These are phyloP conservation scores for Magnusiomyces tetraspermus DNA, from an alignment of 1,139 yeast species.

Conservation along the genomic window DNA sequence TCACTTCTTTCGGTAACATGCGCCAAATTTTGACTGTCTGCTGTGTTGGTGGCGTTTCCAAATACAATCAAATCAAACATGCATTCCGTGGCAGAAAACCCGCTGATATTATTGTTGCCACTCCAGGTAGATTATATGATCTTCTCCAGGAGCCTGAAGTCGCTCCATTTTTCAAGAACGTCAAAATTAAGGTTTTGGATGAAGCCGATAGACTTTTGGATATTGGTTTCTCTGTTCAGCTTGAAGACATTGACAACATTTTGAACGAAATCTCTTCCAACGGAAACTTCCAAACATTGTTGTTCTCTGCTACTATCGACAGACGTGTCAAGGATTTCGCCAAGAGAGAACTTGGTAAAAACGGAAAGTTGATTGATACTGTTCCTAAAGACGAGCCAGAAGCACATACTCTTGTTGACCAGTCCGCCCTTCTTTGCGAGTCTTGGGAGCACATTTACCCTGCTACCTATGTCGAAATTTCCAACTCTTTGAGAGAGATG, in stretches of 20 bases:
- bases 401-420: slow-evolving; percentile 68
- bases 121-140: slow-evolving; percentile 82
- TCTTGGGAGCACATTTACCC: slow-evolving; percentile 32
- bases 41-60: slow-evolving; percentile 46
- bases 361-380: slow-evolving; percentile 64
- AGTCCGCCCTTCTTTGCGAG: slow-evolving; percentile 47
- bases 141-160: slow-evolving; percentile 39
- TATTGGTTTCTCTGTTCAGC: slow-evolving; percentile 61
- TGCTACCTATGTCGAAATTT: slow-evolving; percentile 28
- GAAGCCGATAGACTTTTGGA: slow-evolving; percentile 83
- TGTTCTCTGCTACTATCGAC: slow-evolving; percentile 86
- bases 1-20: slow-evolving; percentile 31
- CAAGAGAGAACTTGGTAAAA: slow-evolving; percentile 49
- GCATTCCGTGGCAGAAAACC: slow-evolving; percentile 22
- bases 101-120: slow-evolving; percentile 63
- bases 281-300: slow-evolving; percentile 48
- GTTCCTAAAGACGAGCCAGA: slow-evolving; percentile 67
- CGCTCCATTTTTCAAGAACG: slow-evolving; percentile 41
- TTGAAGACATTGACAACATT: slow-evolving; percentile 44
- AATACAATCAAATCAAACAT: slow-evolving; percentile 32
- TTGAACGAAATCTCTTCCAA: slow-evolving; percentile 34
- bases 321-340: slow-evolving; percentile 59
- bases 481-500: slow-evolving; percentile 22
- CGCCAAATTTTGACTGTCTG: slow-evolving; percentile 32
- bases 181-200: slow-evolving; percentile 65